Evolutionary conservation across 768 basidiomycete genomes (phyloP).

Genomic region (Artomyces pyxidatus): DNA sequence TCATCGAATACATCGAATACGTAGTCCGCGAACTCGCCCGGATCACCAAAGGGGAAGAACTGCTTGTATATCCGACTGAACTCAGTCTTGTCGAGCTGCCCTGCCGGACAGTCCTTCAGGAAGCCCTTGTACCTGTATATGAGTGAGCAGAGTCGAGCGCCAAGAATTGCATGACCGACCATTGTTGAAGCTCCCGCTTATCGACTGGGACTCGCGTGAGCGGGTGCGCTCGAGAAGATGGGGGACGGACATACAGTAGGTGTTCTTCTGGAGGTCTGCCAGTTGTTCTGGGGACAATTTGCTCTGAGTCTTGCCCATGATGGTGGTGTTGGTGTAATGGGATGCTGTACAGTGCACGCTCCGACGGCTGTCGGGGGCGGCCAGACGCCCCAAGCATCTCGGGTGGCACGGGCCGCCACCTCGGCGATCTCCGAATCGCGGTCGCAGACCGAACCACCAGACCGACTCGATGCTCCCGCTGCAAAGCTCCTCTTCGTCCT

Average conservation of each 20-base stretch:
- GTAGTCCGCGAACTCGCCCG: slow-evolving; percentile 92
- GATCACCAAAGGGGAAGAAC: slow-evolving; percentile 99
- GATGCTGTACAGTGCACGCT: neutral
- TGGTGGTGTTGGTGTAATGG: slow-evolving; percentile 15
- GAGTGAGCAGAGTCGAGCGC: slow-evolving; percentile 2
- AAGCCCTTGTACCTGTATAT: slow-evolving; percentile 92
- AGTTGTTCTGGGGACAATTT: slow-evolving; percentile 94
- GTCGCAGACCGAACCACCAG: no score
- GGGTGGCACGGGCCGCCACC: neutral
- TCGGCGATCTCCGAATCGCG: neutral
- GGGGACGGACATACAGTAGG: slow-evolving; percentile 64
- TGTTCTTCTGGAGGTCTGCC: slow-evolving; percentile 92
- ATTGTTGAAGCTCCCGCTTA: slow-evolving; percentile 95
- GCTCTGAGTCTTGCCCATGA: slow-evolving; percentile 96
- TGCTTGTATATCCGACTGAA: slow-evolving; percentile 98
- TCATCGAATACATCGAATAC: slow-evolving; percentile 98
- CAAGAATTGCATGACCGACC: slow-evolving; percentile 53
- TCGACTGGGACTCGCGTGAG: slow-evolving; percentile 51
- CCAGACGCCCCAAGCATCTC: neutral
- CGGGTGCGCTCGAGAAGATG: slow-evolving; percentile 13
- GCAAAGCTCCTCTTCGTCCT: no score
- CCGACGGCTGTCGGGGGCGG: neutral
- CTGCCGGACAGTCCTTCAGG: slow-evolving; percentile 96
- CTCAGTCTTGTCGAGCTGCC: slow-evolving; percentile 91
- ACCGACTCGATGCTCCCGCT: no score